Evolutionary conservation across 768 basidiomycete species (phyloP).

Genomic region (Tremella fuciformis): DNA sequence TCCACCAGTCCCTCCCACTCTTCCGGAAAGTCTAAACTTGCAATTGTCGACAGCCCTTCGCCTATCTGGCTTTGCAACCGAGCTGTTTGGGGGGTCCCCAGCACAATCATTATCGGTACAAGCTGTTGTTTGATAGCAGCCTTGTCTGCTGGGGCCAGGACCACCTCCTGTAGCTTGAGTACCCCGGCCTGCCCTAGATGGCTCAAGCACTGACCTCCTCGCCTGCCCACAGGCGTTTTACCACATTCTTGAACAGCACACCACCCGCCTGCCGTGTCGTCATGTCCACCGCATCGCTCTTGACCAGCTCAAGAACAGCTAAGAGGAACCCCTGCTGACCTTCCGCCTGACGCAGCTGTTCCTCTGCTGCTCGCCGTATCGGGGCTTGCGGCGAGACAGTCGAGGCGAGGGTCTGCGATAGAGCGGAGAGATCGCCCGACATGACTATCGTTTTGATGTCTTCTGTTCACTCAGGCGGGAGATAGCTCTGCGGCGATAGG

Average conservation of each 20-base stretch:
- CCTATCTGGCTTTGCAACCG: slow-evolving; percentile 70
- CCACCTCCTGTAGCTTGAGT: slow-evolving; percentile 30
- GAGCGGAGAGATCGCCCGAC: slow-evolving; percentile 20
- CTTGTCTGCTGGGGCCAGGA: slow-evolving; percentile 68
- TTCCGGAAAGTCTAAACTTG: slow-evolving; percentile 83
- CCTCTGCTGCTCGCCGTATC: slow-evolving; percentile 74
- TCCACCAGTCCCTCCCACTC: slow-evolving; percentile 86
- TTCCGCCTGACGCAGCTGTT: slow-evolving; percentile 66
- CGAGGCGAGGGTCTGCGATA: slow-evolving; percentile 56
- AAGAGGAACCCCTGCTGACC: slow-evolving; percentile 73
- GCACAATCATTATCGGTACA: slow-evolving; percentile 84
- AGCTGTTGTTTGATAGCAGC: slow-evolving; percentile 68
- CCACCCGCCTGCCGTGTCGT: slow-evolving; percentile 76
- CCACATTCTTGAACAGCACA: slow-evolving; percentile 87
- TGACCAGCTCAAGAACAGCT: slow-evolving; percentile 73
- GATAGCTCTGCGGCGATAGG: too few relatives aligned
- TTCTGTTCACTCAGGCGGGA: too few relatives aligned
- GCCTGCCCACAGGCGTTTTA: slow-evolving; percentile 76
- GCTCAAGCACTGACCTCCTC: slow-evolving; percentile 61
- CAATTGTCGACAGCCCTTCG: slow-evolving; percentile 87
- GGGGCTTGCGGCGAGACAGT: slow-evolving; percentile 70
- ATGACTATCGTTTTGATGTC: neutral
- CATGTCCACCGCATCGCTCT: slow-evolving; percentile 59
- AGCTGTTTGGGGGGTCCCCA: slow-evolving; percentile 63
- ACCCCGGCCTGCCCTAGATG: neutral